Percentiles rank a stretch among this genome's conserved stretches.
These are phyloP conservation scores for Linum usitatissimum DNA, from an alignment of 345 rosid genomes.

Conservation along the genomic window DNA sequence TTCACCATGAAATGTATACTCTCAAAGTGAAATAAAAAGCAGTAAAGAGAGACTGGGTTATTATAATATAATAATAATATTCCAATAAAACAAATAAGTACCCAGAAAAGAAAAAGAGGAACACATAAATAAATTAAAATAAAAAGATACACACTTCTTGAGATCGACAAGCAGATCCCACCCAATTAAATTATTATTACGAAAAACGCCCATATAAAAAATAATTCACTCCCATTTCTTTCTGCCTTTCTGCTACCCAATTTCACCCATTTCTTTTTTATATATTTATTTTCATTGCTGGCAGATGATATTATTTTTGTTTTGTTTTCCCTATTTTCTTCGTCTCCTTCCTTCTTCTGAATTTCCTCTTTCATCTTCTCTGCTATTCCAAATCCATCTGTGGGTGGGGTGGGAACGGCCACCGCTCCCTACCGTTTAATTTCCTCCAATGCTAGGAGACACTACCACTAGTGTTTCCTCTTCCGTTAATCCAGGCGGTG, in stretches of 20 bases:
- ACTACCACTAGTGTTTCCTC: conserved; percentile 18
- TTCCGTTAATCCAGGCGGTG: conserved; percentile 14
- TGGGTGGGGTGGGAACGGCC: not conserved
- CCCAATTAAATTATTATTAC: conserved; percentile 25
- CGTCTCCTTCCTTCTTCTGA: not conserved
- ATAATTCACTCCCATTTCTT: conserved; percentile 26
- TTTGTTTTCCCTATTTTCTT: not conserved
- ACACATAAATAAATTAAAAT: not conserved
- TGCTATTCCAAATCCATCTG: not conserved
- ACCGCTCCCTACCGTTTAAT: not conserved
- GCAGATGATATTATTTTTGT: conserved; percentile 18
- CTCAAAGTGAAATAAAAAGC: conserved; percentile 2
- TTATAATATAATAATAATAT: conserved; percentile 3
- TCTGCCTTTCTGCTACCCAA: not conserved
- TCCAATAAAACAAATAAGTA: conserved; percentile 3
- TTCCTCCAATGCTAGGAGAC: conserved; percentile 27
- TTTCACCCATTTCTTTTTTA: conserved; percentile 7
- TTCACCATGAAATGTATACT: not conserved
- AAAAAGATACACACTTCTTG: conserved; percentile 32
- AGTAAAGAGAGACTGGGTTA: conserved; percentile 12
- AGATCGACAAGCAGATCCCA: conserved; percentile 69
- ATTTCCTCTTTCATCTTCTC: not conserved
- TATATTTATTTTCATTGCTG: conserved; percentile 2
- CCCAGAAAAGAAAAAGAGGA: not conserved
- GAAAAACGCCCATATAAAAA: no score